A percentile compares a stretch with the other conserved stretches of the same genome.
Conservation (phyloP, 805 yeast species). For the Yamadazyma nakazawae region DNA sequence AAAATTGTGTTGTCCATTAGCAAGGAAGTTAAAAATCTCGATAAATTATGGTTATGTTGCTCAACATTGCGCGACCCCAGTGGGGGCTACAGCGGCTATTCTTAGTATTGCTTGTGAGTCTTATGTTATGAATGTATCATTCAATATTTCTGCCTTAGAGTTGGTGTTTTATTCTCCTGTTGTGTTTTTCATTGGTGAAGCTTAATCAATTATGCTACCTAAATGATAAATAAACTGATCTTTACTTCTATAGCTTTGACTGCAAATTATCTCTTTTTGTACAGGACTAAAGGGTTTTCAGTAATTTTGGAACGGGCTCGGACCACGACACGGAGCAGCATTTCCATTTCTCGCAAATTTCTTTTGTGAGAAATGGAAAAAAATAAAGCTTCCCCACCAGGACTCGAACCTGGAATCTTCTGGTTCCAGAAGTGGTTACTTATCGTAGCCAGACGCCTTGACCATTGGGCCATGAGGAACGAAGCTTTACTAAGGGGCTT, state of each 20-base stretch:
- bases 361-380: conserved; percentile 10
- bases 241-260: neutral
- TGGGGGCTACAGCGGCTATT: neutral
- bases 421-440: conserved; percentile 46
- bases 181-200: no score
- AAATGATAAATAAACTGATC: neutral
- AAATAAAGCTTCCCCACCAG: conserved; percentile 48
- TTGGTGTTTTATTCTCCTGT: no score
- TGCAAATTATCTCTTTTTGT: neutral
- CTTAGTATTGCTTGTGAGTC: no score
- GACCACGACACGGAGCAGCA: neutral
- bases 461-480: conserved; percentile 54
- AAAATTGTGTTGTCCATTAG: conserved; percentile 29
- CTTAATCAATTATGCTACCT: no score
- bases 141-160: no score
- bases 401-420: conserved; percentile 53
- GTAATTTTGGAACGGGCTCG: neutral
- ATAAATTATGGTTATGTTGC: neutral
- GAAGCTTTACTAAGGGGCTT: conserved; percentile 27
- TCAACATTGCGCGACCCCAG: neutral
- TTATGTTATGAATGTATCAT: no score
- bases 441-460: conserved; percentile 52
- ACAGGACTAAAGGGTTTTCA: neutral
- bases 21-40: neutral
- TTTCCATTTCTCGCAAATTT: no score